These are phyloP conservation scores for Aspergillus thermomutatus DNA, from an alignment of 2,329 filamentous ascomycete species.

Conservation along the genomic window DNA sequence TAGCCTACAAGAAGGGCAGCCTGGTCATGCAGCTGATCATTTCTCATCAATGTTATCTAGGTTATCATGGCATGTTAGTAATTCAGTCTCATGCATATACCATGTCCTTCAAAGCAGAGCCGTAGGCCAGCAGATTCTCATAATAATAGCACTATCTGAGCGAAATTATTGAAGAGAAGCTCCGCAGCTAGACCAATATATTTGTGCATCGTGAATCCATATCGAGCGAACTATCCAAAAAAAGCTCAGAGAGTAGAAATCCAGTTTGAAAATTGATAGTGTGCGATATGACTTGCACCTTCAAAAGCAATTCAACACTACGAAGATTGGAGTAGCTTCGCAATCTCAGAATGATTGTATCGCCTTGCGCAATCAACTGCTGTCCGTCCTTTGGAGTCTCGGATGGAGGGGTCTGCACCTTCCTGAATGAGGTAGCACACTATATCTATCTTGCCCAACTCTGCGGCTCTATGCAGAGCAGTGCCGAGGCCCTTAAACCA, in stretches of 20 bases:
- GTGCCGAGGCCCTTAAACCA: constrained; percentile 20
- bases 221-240: too few species aligned
- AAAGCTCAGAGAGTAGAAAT: too few species aligned
- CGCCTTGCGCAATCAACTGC: background rate
- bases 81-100: background rate
- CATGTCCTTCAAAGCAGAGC: too few species aligned
- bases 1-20: too few species aligned
- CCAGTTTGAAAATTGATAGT: too few species aligned
- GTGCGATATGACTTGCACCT: too few species aligned
- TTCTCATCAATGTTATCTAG: background rate
- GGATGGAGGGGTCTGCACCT: constrained; percentile 12
- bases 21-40: background rate
- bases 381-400: background rate
- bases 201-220: too few species aligned
- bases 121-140: too few species aligned
- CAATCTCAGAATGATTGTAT: background rate
- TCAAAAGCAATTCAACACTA: too few species aligned
- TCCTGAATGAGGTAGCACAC: constrained; percentile 17
- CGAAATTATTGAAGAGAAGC: too few species aligned
- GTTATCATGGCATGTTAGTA: background rate
- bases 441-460: constrained; percentile 17
- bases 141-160: too few species aligned
- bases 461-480: constrained; percentile 20
- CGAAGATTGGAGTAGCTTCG: background rate
- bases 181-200: too few species aligned